phyloP scores from a whole-genome alignment of 2,329 filamentous ascomycete genomes.

The Thelonectria rubi region DNA sequence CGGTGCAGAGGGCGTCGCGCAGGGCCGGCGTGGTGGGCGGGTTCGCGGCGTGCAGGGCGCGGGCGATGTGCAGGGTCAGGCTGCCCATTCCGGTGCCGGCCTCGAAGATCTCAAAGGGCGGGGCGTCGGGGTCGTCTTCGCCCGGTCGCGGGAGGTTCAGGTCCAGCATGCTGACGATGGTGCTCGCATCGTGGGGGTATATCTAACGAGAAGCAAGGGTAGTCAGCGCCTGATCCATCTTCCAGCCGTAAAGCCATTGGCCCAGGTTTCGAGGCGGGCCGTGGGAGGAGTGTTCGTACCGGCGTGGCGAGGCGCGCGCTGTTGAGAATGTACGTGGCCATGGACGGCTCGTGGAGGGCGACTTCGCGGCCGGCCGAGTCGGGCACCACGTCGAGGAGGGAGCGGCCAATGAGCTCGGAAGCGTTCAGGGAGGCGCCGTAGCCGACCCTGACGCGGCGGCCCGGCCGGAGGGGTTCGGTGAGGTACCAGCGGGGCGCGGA shows the following conservation, averaged over 20 bases:
- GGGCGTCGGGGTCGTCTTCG: slow-evolving; percentile 47
- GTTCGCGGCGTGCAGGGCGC: slow-evolving; percentile 80
- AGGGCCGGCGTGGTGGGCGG: slow-evolving; percentile 56
- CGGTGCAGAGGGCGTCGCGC: slow-evolving; percentile 44
- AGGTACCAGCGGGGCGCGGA: slow-evolving; percentile 51
- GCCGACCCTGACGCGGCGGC: slow-evolving; percentile 45
- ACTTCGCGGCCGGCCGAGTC: slow-evolving; percentile 61
- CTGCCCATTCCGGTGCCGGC: slow-evolving; percentile 87
- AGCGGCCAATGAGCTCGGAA: slow-evolving; percentile 70
- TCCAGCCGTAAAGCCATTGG: too few species aligned
- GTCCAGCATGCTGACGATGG: slow-evolving; percentile 81
- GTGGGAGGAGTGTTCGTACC: slow-evolving; percentile 32
- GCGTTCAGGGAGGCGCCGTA: slow-evolving; percentile 60
- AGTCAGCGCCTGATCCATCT: background rate
- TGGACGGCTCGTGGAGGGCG: slow-evolving; percentile 69
- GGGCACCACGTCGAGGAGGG: slow-evolving; percentile 65
- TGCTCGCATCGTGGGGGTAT: slow-evolving; percentile 77
- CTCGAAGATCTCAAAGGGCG: slow-evolving; percentile 78
- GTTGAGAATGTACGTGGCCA: slow-evolving; percentile 77
- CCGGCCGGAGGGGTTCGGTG: slow-evolving; percentile 47
- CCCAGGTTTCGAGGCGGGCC: too few species aligned
- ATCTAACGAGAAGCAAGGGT: slow-evolving; percentile 43
- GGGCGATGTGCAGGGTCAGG: slow-evolving; percentile 77
- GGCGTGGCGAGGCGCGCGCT: slow-evolving; percentile 79
- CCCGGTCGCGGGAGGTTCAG: slow-evolving; percentile 65